Evolutionary conservation across 1,284 basidiomycete genomes (phyloP).

Genomic region (Laetiporus sulphureus): DNA sequence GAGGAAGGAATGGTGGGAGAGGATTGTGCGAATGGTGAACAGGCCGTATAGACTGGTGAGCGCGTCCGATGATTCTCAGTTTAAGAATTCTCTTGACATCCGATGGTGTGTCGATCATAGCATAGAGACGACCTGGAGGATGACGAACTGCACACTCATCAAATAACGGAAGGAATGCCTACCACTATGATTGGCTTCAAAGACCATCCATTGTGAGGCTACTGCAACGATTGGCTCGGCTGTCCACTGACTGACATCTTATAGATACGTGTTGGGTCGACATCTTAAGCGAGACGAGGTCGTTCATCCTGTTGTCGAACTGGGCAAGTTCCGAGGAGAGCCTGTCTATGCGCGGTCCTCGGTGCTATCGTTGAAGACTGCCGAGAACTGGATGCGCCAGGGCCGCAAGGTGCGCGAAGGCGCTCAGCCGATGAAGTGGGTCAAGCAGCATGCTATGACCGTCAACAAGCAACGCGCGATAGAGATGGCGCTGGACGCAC

Average conservation of each 20-base stretch:
- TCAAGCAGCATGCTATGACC: constrained; percentile 84
- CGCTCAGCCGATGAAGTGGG: constrained; percentile 85
- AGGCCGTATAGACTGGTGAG: constrained; percentile 78
- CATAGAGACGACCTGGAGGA: constrained; percentile 93
- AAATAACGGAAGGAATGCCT: constrained; percentile 92
- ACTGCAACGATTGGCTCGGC: no score
- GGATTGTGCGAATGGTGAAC: constrained; percentile 54
- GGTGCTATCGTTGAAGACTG: constrained; percentile 81
- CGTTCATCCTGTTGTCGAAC: constrained; percentile 76
- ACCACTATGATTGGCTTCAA: constrained; percentile 90
- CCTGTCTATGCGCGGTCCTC: constrained; percentile 86
- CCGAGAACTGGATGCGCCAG: constrained; percentile 93
- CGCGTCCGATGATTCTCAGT: constrained; percentile 5
- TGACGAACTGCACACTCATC: constrained; percentile 78
- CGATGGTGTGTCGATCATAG: constrained; percentile 33
- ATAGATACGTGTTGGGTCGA: constrained; percentile 83
- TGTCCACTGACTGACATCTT: no score
- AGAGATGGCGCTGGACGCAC: constrained; percentile 57
- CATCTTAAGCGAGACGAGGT: constrained; percentile 89
- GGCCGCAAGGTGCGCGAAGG: constrained; percentile 72
- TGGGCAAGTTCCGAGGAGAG: constrained; percentile 92
- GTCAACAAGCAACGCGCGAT: constrained; percentile 79
- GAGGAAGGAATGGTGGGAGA: constrained; percentile 83
- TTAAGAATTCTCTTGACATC: background rate
- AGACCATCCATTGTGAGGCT: constrained; percentile 83